These are phyloP conservation scores for Peribolospora baueri DNA, from an alignment of 768 basidiomycete genomes.

Conservation along the genomic window DNA sequence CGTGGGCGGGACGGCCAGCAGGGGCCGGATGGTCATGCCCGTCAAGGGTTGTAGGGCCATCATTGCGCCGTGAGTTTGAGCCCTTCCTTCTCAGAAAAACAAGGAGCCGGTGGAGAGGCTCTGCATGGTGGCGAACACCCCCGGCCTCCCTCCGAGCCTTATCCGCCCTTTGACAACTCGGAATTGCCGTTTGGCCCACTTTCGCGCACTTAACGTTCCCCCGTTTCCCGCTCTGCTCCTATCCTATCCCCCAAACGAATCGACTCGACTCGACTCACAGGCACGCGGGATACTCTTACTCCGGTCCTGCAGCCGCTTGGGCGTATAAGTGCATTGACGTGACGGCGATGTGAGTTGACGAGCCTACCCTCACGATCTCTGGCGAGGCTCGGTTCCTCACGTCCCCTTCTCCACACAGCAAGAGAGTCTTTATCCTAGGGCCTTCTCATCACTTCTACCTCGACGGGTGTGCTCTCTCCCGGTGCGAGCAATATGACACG, in stretches of 20 bases:
- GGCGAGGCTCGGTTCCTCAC: not conserved
- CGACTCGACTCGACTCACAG: constrained; percentile 22
- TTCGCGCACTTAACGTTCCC: too few species aligned
- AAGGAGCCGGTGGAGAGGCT: too few species aligned
- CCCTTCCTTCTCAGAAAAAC: too few species aligned
- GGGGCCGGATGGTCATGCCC: constrained; percentile 20
- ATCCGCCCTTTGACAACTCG: not conserved
- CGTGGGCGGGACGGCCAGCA: not conserved
- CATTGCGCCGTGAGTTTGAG: constrained; percentile 63
- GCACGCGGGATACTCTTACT: constrained; percentile 89
- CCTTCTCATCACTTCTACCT: constrained; percentile 86
- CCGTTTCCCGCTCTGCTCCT: not conserved
- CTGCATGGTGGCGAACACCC: too few species aligned
- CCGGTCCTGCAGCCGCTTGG: constrained; percentile 83
- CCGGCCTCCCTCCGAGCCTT: not conserved
- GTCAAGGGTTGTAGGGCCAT: constrained; percentile 55
- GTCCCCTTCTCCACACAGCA: constrained; percentile 27
- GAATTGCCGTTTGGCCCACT: too few species aligned
- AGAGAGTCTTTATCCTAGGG: constrained; percentile 78
- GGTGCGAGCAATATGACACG: constrained; percentile 53
- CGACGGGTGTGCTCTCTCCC: constrained; percentile 60
- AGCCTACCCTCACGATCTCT: not conserved
- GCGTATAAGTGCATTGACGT: constrained; percentile 77
- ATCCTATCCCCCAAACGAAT: too few species aligned
- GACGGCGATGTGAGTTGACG: constrained; percentile 40